Evolutionary conservation across 768 basidiomycete species (phyloP).

Genomic region (Dioszegia crocea): DNA sequence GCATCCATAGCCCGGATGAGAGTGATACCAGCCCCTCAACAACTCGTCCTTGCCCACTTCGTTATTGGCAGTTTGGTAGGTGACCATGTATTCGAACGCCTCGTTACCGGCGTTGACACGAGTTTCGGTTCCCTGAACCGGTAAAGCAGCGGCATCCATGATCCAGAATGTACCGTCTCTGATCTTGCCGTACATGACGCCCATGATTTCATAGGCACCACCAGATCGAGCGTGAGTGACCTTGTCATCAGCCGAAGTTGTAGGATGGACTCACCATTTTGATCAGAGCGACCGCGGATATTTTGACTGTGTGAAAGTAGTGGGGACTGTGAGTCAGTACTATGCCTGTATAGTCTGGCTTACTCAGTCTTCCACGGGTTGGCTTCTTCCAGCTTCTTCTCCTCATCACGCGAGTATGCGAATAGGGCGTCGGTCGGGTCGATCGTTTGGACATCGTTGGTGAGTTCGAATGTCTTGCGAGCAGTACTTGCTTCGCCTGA

Average conservation of each 20-base stretch:
- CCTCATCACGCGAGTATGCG: conserved; percentile 48
- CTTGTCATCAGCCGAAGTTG: conserved; percentile 25
- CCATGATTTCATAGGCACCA: conserved; percentile 98
- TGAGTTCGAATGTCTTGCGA: conserved; percentile 51
- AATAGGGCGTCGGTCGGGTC: conserved; percentile 47
- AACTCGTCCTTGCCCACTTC: conserved; percentile 57
- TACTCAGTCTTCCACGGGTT: conserved; percentile 86
- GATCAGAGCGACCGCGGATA: conserved; percentile 56
- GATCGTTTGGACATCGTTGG: conserved; percentile 46
- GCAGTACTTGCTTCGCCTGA: conserved; percentile 14
- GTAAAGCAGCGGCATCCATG: conserved; percentile 94
- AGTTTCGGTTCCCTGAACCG: conserved; percentile 96
- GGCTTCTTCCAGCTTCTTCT: conserved; percentile 57
- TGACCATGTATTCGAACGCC: conserved; percentile 97
- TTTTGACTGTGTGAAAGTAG: conserved; percentile 55
- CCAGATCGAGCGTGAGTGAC: conserved; percentile 84
- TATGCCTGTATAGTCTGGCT: conserved; percentile 10
- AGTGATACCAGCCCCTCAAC: conserved; percentile 49
- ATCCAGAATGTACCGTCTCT: conserved; percentile 56
- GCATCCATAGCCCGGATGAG: conserved; percentile 96
- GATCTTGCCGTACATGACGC: conserved; percentile 96
- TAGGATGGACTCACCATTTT: conserved; percentile 53
- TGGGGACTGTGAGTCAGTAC: conserved; percentile 48
- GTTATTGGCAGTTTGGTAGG: conserved; percentile 75
- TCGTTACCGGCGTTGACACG: conserved; percentile 93